These are phyloP conservation scores for Bisporella sp. DNA, from an alignment of 2,329 filamentous ascomycete genomes.

Conservation along the genomic window DNA sequence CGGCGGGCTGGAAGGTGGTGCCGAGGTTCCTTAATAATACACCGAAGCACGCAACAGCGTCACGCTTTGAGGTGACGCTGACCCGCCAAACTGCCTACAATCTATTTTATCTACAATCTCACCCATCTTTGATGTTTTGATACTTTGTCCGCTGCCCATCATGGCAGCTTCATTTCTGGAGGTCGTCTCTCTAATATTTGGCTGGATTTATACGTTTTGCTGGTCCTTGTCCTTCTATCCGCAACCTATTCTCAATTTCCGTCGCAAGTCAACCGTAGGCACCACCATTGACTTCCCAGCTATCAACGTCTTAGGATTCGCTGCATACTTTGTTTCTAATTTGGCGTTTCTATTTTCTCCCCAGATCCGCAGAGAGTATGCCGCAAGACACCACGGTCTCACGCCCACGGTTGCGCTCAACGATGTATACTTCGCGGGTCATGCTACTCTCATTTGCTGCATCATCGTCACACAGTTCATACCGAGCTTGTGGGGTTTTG, in stretches of 20 bases:
- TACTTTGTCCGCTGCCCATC: constrained; percentile 2
- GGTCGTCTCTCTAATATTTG: constrained; percentile 51
- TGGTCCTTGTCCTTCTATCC: constrained; percentile 94
- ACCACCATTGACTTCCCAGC: constrained; percentile 84
- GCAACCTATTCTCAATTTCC: constrained; percentile 74
- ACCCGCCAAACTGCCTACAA: too few relatives aligned
- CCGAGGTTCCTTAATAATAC: too few relatives aligned
- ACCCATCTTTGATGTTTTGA: not conserved
- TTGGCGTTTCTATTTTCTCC: constrained; percentile 71
- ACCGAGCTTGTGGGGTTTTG: constrained; percentile 68
- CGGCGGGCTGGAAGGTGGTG: too few relatives aligned
- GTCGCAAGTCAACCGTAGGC: constrained; percentile 70
- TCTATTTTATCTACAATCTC: too few relatives aligned
- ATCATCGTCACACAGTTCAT: constrained; percentile 75
- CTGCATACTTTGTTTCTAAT: constrained; percentile 70
- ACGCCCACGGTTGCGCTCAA: constrained; percentile 83
- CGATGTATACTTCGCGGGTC: constrained; percentile 80
- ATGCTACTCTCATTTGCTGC: constrained; percentile 67
- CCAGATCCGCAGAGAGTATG: constrained; percentile 74
- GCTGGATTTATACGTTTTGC: constrained; percentile 68
- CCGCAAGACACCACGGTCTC: constrained; percentile 65
- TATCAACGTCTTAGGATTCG: constrained; percentile 65
- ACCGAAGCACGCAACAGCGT: too few relatives aligned
- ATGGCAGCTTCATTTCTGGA: constrained; percentile 35
- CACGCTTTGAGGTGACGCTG: too few relatives aligned